Conservation (phyloP, 2,329 filamentous ascomycete species). For the Clarireedia paspali region DNA sequence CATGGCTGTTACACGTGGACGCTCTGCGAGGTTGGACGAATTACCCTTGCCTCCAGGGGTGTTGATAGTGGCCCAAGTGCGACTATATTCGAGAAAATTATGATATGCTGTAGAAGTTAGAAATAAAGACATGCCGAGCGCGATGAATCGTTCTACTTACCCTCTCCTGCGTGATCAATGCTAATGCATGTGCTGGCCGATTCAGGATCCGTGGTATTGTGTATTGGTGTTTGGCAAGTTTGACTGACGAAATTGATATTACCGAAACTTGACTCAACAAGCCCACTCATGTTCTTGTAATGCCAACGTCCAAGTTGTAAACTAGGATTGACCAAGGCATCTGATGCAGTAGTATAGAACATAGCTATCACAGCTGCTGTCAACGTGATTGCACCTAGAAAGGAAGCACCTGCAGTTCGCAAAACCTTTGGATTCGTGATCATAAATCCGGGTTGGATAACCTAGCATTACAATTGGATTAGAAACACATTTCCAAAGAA, state of each 20-base stretch:
- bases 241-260: slow-evolving; percentile 49
- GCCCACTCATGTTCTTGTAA: slow-evolving; percentile 41
- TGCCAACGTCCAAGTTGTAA: slow-evolving; percentile 52
- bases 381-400: slow-evolving; percentile 58
- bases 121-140: background rate
- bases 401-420: slow-evolving; percentile 52
- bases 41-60: slow-evolving; percentile 35
- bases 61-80: slow-evolving; percentile 45
- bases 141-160: slow-evolving; percentile 23
- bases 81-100: slow-evolving; percentile 56
- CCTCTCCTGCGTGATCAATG: slow-evolving; percentile 61
- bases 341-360: slow-evolving; percentile 70
- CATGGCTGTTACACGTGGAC: slow-evolving; percentile 55
- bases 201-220: slow-evolving; percentile 32
- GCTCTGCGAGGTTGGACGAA: slow-evolving; percentile 33
- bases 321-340: slow-evolving; percentile 67
- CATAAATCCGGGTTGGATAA: slow-evolving; percentile 64
- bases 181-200: slow-evolving; percentile 53
- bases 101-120: slow-evolving; percentile 43
- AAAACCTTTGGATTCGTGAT: slow-evolving; percentile 62
- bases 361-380: slow-evolving; percentile 57
- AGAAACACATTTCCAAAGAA: background rate
- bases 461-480: slow-evolving; percentile 34
- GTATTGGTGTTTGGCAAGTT: slow-evolving; percentile 56
- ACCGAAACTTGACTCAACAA: slow-evolving; percentile 54